Evolutionary conservation across 768 basidiomycete genomes (phyloP).

Genomic region (Tephrocybe sp.): DNA sequence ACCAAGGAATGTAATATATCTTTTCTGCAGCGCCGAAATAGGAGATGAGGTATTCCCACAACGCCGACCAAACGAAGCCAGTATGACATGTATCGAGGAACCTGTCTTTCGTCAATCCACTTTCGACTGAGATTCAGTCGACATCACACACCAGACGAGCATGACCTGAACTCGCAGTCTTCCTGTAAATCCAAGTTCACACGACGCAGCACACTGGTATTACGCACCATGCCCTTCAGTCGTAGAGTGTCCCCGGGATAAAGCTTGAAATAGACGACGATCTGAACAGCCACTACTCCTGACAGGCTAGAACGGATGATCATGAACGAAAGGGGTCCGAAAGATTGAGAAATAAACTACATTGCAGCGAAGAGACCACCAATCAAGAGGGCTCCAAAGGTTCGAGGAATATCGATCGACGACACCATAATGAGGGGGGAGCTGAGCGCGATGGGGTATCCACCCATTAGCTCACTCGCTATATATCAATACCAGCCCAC

Average conservation of each 20-base stretch:
- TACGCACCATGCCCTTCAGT: slow-evolving; percentile 17
- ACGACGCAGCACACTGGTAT: too few species aligned
- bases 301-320: slow-evolving; percentile 15
- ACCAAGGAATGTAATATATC: slow-evolving; percentile 38
- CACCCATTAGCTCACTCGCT: not conserved
- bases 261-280: slow-evolving; percentile 22
- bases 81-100: slow-evolving; percentile 38
- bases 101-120: slow-evolving; percentile 20
- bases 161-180: slow-evolving; percentile 12
- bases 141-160: slow-evolving; percentile 11
- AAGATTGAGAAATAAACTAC: slow-evolving; percentile 12
- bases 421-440: not conserved
- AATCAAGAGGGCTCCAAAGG: slow-evolving; percentile 24
- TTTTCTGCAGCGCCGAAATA: slow-evolving; percentile 25
- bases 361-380: slow-evolving; percentile 23
- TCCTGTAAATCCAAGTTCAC: not conserved
- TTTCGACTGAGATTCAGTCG: not conserved
- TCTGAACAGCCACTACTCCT: slow-evolving; percentile 21
- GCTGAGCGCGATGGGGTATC: not conserved
- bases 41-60: slow-evolving; percentile 39
- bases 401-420: slow-evolving; percentile 16
- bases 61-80: slow-evolving; percentile 33
- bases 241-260: slow-evolving; percentile 15
- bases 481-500: not conserved
- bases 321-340: not conserved